phyloP scores from a whole-genome alignment of 495 filamentous ascomycete genomes.

The Podospora pseudopauciseta region DNA sequence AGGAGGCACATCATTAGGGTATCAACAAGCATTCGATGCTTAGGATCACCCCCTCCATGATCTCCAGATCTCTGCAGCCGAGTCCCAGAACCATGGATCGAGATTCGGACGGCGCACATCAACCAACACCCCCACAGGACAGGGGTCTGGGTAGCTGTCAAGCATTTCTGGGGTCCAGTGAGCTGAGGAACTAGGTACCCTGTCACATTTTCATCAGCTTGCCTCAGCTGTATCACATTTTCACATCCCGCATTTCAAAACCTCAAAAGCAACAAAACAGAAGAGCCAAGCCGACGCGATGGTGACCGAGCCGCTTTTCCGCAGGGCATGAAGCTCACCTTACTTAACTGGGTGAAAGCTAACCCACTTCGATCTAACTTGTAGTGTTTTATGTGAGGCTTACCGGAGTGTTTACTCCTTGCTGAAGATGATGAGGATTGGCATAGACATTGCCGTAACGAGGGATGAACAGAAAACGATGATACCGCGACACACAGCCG shows the following conservation, averaged over 20 bases:
- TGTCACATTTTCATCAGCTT: neutral
- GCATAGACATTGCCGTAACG: neutral
- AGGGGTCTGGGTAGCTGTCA: neutral
- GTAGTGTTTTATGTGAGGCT: neutral
- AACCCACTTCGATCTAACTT: neutral
- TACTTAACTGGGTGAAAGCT: neutral
- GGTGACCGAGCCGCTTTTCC: neutral
- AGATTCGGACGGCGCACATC: constrained; percentile 5
- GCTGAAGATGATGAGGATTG: neutral
- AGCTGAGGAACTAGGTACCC: neutral
- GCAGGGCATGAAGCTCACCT: neutral
- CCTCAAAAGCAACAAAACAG: constrained; percentile 9
- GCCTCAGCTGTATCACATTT: constrained; percentile 4
- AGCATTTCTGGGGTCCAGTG: neutral
- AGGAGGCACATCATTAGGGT: neutral
- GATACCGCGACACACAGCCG: neutral
- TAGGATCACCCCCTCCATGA: neutral
- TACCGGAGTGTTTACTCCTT: neutral
- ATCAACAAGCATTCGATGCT: neutral
- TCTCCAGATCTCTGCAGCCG: constrained; percentile 13
- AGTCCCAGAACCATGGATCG: constrained; percentile 20
- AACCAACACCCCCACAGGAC: constrained; percentile 5
- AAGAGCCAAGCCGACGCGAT: neutral
- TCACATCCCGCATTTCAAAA: neutral
- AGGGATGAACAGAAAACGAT: neutral